phyloP scores from a whole-genome alignment of 768 basidiomycete species.

The Inosperma sp. region DNA sequence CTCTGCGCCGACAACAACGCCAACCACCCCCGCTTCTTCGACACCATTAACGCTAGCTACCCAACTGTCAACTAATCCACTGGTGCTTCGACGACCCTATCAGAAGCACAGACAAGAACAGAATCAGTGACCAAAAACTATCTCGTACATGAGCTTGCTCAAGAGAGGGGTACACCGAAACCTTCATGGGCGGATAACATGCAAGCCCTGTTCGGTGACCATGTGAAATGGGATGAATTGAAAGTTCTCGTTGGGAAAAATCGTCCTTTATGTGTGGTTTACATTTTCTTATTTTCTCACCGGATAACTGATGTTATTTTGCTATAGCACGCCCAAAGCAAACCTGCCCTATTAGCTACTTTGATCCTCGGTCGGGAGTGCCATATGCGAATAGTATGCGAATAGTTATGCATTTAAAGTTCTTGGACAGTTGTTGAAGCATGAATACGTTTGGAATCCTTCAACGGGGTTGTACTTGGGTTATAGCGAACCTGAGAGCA shows the following conservation, averaged over 20 bases:
- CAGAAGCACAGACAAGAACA: constrained; percentile 32
- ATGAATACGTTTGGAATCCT: constrained; percentile 68
- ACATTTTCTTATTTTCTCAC: neutral
- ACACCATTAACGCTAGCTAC: neutral
- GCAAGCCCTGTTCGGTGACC: constrained; percentile 79
- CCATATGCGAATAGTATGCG: too few species aligned
- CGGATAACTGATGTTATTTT: constrained; percentile 3
- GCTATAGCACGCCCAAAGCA: constrained; percentile 61
- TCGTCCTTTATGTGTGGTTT: constrained; percentile 54
- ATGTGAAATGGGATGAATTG: constrained; percentile 75
- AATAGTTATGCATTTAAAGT: constrained; percentile 59
- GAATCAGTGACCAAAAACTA: constrained; percentile 66
- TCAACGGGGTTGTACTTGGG: constrained; percentile 41
- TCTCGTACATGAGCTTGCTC: constrained; percentile 58
- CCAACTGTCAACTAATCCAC: constrained; percentile 2
- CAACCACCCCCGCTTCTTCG: constrained; percentile 5
- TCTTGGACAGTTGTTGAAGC: constrained; percentile 55
- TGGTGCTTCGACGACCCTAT: too few species aligned
- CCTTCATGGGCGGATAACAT: constrained; percentile 71
- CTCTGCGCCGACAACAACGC: constrained; percentile 2
- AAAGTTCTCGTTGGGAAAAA: constrained; percentile 60
- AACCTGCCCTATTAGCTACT: constrained; percentile 73
- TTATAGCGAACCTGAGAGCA: neutral
- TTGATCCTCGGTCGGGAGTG: constrained; percentile 74
- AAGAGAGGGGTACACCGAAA: constrained; percentile 42